phyloP scores from a whole-genome alignment of 768 basidiomycete genomes.

The Pholiota microspora region DNA sequence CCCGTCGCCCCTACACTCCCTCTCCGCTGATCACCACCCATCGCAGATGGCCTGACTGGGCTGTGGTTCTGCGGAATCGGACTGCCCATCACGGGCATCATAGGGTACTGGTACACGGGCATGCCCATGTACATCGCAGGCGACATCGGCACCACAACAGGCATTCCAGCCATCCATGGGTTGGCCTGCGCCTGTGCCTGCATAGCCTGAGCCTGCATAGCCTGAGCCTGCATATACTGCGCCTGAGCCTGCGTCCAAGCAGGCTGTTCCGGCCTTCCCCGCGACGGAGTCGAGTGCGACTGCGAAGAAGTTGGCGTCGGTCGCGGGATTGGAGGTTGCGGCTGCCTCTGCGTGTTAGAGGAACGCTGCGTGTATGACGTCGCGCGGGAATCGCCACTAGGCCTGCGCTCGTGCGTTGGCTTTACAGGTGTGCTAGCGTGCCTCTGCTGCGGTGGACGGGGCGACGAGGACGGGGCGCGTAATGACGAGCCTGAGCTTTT shows the following conservation, averaged over 20 bases:
- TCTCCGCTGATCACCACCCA: neutral
- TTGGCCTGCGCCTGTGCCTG: constrained; percentile 35
- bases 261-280: constrained; percentile 27
- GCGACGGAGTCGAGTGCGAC: constrained; percentile 23
- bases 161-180: constrained; percentile 24
- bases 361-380: constrained; percentile 13
- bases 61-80: constrained; percentile 7
- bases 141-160: constrained; percentile 15
- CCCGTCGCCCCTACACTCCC: neutral
- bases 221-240: constrained; percentile 45
- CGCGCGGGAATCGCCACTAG: neutral
- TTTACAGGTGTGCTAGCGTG: constrained; percentile 6
- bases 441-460: constrained; percentile 14
- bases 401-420: constrained; percentile 15
- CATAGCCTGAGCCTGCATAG: no score
- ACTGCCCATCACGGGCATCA: constrained; percentile 8
- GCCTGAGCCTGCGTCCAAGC: constrained; percentile 27
- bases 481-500: constrained; percentile 17
- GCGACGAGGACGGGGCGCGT: constrained; percentile 11
- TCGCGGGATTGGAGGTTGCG: constrained; percentile 11
- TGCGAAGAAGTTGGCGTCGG: constrained; percentile 21
- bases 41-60: neutral
- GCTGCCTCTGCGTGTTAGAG: constrained; percentile 1
- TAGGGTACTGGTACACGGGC: constrained; percentile 2
- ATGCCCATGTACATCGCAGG: constrained; percentile 11